Conservation (phyloP, 2,329 filamentous ascomycete species). For the Botrytis aclada region DNA sequence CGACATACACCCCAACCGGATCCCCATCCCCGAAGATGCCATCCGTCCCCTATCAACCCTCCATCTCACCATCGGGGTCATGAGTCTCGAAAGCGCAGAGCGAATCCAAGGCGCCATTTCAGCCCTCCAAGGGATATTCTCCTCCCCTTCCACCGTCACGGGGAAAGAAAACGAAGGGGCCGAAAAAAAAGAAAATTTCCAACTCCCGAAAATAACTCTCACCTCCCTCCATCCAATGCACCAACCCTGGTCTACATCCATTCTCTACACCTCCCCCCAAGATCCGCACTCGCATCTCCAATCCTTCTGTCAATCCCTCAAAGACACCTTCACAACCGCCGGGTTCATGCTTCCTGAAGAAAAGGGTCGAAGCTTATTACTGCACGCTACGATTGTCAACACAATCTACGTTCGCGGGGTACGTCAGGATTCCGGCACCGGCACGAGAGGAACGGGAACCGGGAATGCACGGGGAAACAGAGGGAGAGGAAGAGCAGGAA, state of each 20-base stretch:
- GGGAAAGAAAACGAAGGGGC: background rate
- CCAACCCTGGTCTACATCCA: constrained; percentile 29
- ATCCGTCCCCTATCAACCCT: constrained; percentile 75
- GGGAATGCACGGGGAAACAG: background rate
- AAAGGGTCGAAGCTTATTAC: constrained; percentile 56
- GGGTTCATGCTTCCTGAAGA: constrained; percentile 56
- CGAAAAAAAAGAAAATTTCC: background rate
- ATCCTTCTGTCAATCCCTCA: constrained; percentile 56
- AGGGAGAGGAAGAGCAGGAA: background rate
- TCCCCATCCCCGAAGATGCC: constrained; percentile 59
- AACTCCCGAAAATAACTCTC: background rate
- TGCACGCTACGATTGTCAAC: constrained; percentile 86
- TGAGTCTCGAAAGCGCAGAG: constrained; percentile 61
- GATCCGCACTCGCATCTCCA: constrained; percentile 52
- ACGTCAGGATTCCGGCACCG: background rate
- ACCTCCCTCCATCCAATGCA: constrained; percentile 53
- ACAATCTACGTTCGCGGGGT: constrained; percentile 64
- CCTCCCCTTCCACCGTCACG: rapidly evolving
- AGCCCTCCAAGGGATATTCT: constrained; percentile 38
- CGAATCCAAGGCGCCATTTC: constrained; percentile 46
- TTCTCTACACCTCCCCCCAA: constrained; percentile 62
- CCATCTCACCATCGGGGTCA: constrained; percentile 83
- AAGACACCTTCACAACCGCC: constrained; percentile 51
- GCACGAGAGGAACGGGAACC: constrained; percentile 28
- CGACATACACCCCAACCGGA: background rate